Base-by-base conservation (phyloP, 371 early-diverging fungal species). In the Rhizopus delemar region DNA sequence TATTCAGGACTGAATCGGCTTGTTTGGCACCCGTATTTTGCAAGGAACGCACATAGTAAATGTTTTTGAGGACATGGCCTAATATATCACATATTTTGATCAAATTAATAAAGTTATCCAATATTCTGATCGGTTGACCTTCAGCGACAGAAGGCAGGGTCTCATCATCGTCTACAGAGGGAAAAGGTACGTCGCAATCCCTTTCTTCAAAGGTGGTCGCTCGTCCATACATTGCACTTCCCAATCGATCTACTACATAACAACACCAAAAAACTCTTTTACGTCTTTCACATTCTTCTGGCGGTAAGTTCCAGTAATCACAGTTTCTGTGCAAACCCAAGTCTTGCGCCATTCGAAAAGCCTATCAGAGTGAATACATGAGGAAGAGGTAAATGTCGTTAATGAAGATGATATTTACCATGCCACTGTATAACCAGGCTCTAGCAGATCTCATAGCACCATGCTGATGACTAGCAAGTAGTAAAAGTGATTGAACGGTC, bases 401-500 rank as follows among this genome's bases (percentile, higher is more conserved):
- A 22, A 22, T 22, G 22, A 22, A 22, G 22, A 22, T 2, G 22
- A 22, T 22, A 22, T 60, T 68, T 61, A 75, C 78, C 70, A 80
- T 80, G 53, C 78, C 80, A 69, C 69, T 74, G 50, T 78, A 80
- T 8, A 80, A 46, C 80, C 80, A 80, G 11, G 76, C 67, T 35
- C 80, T 65, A 4, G 75, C 75, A 28, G 75, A 63, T 34, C 74
- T 54, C 72, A 77, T 73, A 56, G 77, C 75, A 61, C 85, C 74
- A 62, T 82, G 73, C 54, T 86, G 75, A 64, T 84, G 70, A 58
- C 76, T 66, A 0, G 83, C 74, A 51, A 86, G 56, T 0, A 86
- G 60, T 13, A 86, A 49, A 8, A 86, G 57, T 2, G 85, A 83
- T 51, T 86, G 86, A 2, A 86, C 76, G 0, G 86, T 86, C 11